phyloP scores from a whole-genome alignment of 352 stramenopile species.

The Elongisporangium undulatum region DNA sequence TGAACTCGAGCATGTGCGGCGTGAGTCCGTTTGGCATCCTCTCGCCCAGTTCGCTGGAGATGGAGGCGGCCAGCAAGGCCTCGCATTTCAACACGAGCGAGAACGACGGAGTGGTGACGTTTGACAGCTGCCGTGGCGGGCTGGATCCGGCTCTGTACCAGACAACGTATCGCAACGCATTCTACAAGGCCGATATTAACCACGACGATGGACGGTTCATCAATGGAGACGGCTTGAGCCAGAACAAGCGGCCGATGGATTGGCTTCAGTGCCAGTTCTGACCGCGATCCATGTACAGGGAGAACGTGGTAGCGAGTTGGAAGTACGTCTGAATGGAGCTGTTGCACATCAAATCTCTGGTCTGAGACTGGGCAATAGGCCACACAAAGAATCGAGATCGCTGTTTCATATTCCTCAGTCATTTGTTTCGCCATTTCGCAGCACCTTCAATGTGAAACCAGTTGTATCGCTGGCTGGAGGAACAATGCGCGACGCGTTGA shows the following conservation, averaged over 20 bases:
- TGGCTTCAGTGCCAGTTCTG: conserved; percentile 19
- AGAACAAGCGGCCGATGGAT: conserved; percentile 14
- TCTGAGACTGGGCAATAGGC: no score
- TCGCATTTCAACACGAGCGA: conserved; percentile 12
- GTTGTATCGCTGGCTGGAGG: no score
- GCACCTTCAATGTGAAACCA: no score
- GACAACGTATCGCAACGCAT: conserved; percentile 13
- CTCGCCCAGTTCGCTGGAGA: conserved; percentile 11
- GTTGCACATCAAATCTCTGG: not conserved
- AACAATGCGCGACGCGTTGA: no score
- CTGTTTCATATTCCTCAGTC: no score
- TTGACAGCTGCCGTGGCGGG: conserved; percentile 22
- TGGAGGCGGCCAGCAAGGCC: conserved; percentile 8
- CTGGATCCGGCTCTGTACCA: conserved; percentile 6
- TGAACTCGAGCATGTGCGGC: conserved; percentile 26
- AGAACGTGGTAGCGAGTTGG: no score
- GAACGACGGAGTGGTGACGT: conserved; percentile 33
- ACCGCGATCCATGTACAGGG: no score
- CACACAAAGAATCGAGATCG: no score
- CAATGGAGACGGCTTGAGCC: conserved; percentile 18
- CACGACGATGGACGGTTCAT: conserved; percentile 23
- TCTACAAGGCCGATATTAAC: conserved; percentile 29
- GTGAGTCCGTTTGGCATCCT: conserved; percentile 23
- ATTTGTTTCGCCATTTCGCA: no score
- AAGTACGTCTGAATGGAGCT: not conserved